Evolutionary conservation across 768 basidiomycete species (phyloP), one percentile per base, ranked within the genome.

Genomic region (Psilocybe cyanescens): DNA sequence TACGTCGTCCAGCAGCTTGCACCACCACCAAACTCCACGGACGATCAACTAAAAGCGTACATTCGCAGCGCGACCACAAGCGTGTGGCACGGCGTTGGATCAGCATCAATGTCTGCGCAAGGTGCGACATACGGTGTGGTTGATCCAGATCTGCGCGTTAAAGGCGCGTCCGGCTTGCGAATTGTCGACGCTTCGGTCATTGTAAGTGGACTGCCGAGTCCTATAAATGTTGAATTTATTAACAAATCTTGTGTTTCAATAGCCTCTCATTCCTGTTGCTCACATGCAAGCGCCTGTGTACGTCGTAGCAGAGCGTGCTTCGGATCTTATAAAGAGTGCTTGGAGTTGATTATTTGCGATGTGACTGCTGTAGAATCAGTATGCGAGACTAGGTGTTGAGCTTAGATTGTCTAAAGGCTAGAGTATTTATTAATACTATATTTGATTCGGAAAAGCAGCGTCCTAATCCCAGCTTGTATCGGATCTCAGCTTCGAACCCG

Each of bases 151-250:
- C 46, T 57, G 28, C 30, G 33, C 28, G 46, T 57, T 16, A 57
- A 57, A 14, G 47, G 56, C 11, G 56, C 56, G 2, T 31, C 47
- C 8, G 56, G 56, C 9, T 30, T 57, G 16, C 56, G 56, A 8
- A 35, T 57, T n/a, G 46, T 57, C 1, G 56, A 57, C 24, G 56
- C 56, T 5, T 57, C 56, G 3, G 46, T 57, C 12, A 53, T 53
- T 8, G 51, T 53, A 6, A 33, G 51, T 53, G n/a, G 6, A 9
- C 1, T 44, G 11, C 17, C 11, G 4, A 7, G 41, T 44, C 9
- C 14, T 44, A 12, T 14, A 5, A 2, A 4, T 16, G 41, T 14
- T 44, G 11, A 44, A 44, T 8, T 8, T 44, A 35, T 11, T 35
- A 35, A 35, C 33, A 11, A 35, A 35, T 7, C 33, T 11, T 6